These are phyloP conservation scores for Purpureocillium takamizusanense DNA, from an alignment of 2,329 filamentous ascomycete species.

Conservation along the genomic window DNA sequence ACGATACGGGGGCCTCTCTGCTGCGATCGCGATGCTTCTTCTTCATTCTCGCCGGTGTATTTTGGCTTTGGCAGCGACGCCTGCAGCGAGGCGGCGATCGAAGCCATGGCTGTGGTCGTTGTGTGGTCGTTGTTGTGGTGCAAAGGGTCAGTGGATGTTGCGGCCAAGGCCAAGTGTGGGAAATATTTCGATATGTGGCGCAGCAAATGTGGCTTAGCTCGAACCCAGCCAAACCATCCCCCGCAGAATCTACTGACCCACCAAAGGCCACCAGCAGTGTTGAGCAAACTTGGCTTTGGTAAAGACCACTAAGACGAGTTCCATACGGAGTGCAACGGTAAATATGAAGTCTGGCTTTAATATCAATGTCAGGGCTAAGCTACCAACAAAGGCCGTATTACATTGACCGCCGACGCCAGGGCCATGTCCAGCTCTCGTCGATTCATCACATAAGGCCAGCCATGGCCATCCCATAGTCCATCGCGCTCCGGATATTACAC, in stretches of 20 bases:
- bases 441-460: neutral
- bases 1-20: conserved; percentile 77
- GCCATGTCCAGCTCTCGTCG: neutral
- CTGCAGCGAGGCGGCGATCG: conserved; percentile 63
- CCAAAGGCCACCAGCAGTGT: no score
- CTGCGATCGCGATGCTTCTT: conserved; percentile 60
- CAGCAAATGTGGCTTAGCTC: conserved; percentile 18
- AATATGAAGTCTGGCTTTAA: neutral
- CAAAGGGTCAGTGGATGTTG: conserved; percentile 9
- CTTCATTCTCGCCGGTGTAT: conserved; percentile 84
- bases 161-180: conserved; percentile 2
- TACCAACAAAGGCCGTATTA: no score
- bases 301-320: no score
- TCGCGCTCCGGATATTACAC: neutral
- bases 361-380: no score
- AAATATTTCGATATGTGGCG: conserved; percentile 23
- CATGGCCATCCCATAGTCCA: neutral
- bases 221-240: no score
- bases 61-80: conserved; percentile 80
- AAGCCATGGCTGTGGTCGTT: conserved; percentile 41
- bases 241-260: no score
- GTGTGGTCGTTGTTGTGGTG: conserved; percentile 11
- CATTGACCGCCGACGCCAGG: neutral
- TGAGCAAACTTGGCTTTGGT: no score
- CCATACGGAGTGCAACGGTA: no score